Evolutionary conservation across 2,329 filamentous ascomycete species (phyloP), one percentile per base, ranked within the genome.

Genomic region (Colletotrichum liriopes): DNA sequence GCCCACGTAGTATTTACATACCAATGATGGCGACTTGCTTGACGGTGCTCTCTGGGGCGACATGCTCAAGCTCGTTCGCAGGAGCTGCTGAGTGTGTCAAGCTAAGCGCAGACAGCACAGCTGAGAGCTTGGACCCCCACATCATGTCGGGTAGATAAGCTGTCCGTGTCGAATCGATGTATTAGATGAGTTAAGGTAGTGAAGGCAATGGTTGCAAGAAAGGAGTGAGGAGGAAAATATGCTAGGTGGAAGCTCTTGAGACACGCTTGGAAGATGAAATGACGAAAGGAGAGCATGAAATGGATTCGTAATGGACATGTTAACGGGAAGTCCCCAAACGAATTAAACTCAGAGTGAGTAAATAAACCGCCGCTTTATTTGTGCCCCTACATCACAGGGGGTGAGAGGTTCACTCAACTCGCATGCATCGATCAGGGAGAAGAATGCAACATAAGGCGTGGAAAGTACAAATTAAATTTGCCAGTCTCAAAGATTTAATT

Each of bases 1-100:
- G 26, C 26, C 23, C 5, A 26, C 7, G 35, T 12, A 9, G 26
- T 26, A 18, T 35, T 23, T 16, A 75, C 77, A 60, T 65, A 80
- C 78, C 78, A 55, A 80, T 77, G 47, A 80, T 77, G 41, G 77
- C 78, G 60, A 79, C 71, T 56, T 79, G 77, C 47, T 73, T 76
- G 29, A 75, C 67, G 20, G 39, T 37, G 47, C 54, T 67, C 47
- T 70, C 54, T 14, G 26, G 35, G 16, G 49, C 43, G 62, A 79
- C 73, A 55, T 79, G 78, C 52, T 72, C 68, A 45, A 60, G 35
- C n/a, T 68, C 65, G 59, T 65, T 67, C 65, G 73, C 68, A 26
- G 73, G 72, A 52, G 66, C 68, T 26, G 66, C 72, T 18, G 60
- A 52, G 7, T 49, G 60, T 29, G 73, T 75, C 35, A 75, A 54